phyloP scores from a whole-genome alignment of 139 green algal species.

The Chlamydomonas asymmetrica region DNA sequence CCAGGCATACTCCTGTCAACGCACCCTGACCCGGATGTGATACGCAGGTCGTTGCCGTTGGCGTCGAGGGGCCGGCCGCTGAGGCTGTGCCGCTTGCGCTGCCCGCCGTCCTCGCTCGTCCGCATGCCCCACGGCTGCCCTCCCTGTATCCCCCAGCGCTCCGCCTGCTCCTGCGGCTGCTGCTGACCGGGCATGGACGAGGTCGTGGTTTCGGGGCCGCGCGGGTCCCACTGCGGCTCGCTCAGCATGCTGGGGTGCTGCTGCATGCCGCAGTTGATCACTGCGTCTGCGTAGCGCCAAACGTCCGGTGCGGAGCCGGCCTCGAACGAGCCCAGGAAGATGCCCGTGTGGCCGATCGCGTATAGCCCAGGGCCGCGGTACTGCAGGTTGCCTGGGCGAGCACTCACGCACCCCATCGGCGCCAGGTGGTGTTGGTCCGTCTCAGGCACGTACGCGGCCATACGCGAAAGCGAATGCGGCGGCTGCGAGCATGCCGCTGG shows the following conservation, averaged over 20 bases:
- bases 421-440: conserved; percentile 32
- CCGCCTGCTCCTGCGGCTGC: not conserved
- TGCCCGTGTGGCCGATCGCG: conserved; percentile 39
- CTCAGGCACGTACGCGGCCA: not conserved
- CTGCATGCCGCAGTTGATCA: conserved; percentile 51
- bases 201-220: not conserved
- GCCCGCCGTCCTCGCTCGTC: not conserved
- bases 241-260: conserved; percentile 34
- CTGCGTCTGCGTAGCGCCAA: conserved; percentile 67
- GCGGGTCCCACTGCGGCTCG: not conserved
- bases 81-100: no score
- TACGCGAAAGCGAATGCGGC: not conserved
- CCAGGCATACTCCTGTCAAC: no score
- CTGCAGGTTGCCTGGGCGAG: not conserved
- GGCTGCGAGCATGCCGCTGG: not conserved
- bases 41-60: no score
- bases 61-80: no score
- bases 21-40: no score
- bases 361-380: conserved; percentile 16
- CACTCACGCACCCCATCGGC: conserved; percentile 7
- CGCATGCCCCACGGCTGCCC: not conserved
- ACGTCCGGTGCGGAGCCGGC: conserved; percentile 55
- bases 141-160: not conserved
- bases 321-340: conserved; percentile 37
- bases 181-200: not conserved